phyloP scores from a whole-genome alignment of 2,329 filamentous ascomycete genomes.

The Fusarium vanettenii region DNA sequence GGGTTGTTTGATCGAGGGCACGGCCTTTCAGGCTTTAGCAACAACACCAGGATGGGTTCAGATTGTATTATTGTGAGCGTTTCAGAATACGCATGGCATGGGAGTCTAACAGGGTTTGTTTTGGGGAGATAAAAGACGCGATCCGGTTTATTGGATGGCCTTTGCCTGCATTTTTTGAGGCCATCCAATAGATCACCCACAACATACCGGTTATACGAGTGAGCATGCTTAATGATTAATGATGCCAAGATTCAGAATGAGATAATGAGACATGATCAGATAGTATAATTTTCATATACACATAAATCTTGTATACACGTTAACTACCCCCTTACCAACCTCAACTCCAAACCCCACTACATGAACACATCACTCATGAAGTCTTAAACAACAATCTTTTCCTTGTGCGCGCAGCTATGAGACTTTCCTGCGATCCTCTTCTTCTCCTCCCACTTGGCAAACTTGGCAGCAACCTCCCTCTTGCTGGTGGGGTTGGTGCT shows the following conservation, averaged over 20 bases:
- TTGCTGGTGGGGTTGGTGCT: slow-evolving; percentile 42
- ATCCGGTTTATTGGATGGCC: background rate
- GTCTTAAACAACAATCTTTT: slow-evolving; percentile 36
- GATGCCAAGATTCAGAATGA: background rate
- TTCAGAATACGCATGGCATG: background rate
- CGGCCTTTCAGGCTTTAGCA: background rate
- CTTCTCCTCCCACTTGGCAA: slow-evolving; percentile 41
- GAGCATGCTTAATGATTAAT: slow-evolving; percentile 2
- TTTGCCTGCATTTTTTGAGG: background rate
- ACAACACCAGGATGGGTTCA: background rate
- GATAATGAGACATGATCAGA: background rate
- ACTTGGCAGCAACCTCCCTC: slow-evolving; percentile 38
- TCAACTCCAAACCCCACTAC: background rate
- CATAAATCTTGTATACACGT: background rate
- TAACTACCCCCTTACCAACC: background rate
- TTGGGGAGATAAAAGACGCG: background rate
- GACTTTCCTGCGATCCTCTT: slow-evolving; percentile 42
- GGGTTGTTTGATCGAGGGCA: background rate
- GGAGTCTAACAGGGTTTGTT: background rate
- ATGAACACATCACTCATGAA: background rate
- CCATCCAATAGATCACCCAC: background rate
- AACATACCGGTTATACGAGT: background rate
- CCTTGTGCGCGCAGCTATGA: slow-evolving; percentile 44
- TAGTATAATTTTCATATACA: background rate
- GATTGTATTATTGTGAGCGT: background rate